Evolutionary conservation across 139 green algal genomes (phyloP), one percentile per base, ranked within the genome.

Genomic region (Microglena sp.): DNA sequence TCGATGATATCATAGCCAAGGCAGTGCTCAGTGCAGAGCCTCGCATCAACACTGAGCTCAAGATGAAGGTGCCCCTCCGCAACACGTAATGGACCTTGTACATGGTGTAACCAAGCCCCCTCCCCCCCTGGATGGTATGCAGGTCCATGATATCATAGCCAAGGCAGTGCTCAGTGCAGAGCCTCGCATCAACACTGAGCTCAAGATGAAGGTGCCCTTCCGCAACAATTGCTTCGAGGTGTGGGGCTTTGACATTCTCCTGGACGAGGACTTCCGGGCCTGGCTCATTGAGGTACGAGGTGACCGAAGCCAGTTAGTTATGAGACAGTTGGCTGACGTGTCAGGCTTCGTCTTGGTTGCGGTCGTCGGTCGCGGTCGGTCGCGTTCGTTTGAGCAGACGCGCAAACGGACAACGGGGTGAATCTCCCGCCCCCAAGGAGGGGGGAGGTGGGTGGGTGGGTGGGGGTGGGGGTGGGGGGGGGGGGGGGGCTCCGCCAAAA

Each of bases 161-260:
- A 74, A 75, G 7, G 73, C 76, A 5, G 45, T 85, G 60, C 6
- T 85, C 15, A 71, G 76, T 22, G 11, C 11, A 4, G 81, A 88
- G 75, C 60, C 67, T 5, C 65, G 68, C 55, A 70, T 88, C 45
- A 84, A 80, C 78, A 85, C 78, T 1, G 65, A 82, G 33, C 61
- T 75, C 68, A 80, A 84, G 63, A 80, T 85, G 70, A 73, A 82
- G 59, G 72, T 85, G 33, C 73, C 73, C n/a, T 31, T 45, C 24
- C 66, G 66, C 22, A 77, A 81, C 64, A 78, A 71, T 33, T 84
- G 78, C 78, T 88, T 80, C 66, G 81, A 88, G 71, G 62, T 88
- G 59, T 88, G 72, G 67, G 81, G 81, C n/a, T 82, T 85, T 55
- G 81, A 88, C 68, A 74, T 88, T 62, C 73, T 88, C 73, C 64